Evolutionary conservation across 1,284 basidiomycete species (phyloP), one percentile per base, ranked within the genome.

Genomic region (Pseudozyma thailandica): DNA sequence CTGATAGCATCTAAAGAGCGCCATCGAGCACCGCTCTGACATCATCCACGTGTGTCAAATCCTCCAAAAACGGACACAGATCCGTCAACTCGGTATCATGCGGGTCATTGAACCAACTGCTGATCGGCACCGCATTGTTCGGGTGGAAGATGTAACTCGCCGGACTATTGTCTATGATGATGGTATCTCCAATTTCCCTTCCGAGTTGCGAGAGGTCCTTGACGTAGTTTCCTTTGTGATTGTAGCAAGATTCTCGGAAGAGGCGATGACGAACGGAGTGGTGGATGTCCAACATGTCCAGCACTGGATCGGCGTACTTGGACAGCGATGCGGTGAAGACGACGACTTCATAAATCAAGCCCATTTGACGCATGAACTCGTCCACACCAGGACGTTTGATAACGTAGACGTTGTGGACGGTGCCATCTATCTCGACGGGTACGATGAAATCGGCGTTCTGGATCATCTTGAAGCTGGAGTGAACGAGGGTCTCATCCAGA

Each of bases 91-190:
- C 95, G 27, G 94, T 96, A 84, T 98, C 95, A 48, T 80, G 79
- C 5, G 84, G 84, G 64, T 85, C 84, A 84, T 97, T 98, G 87
- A 98, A 98, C 96, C 95, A 98, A 59, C 93, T 95, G 47, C 94
- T 97, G 55, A 99, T 94, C 9, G 95, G 95, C 6, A 98, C 95
- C 39, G 96, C 96, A 81, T 98, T 98, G 85, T 96, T 96, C 16
- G 94, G 94, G 82, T 99, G 95, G 88, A 99, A 99, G 77, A 98
- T 95, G 85, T 98, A 99, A 8, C 93, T 96, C 13, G 96, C 95
- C 12, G 95, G 95, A 37, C 94, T 97, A 85, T 98, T 99, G 86
- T 98, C 95, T 73, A 99, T 89, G 85, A 98, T 98, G 81, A 98
- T 98, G 64, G 91, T 92, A 80, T 95, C 93, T 37, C 88, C 88